Conservation (phyloP, 1,284 basidiomycete genomes). For the Exobasidium cylindrosporum region DNA sequence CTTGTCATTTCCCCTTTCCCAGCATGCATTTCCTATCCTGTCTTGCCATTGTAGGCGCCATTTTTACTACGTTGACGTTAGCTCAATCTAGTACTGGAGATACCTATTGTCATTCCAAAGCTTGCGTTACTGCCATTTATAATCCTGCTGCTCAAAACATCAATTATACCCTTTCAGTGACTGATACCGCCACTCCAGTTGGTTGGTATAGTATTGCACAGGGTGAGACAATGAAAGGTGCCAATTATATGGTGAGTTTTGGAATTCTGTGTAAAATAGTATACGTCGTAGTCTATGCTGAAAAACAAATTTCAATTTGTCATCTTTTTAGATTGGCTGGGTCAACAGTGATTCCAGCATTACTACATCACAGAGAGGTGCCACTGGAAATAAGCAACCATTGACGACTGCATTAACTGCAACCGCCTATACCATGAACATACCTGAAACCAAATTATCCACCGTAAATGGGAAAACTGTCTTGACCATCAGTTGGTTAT, state of each 20-base stretch:
- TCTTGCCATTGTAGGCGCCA: too few relatives aligned
- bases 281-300: too few relatives aligned
- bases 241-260: too few relatives aligned
- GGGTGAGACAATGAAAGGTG: slow-evolving; percentile 6
- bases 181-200: neutral
- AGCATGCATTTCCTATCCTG: neutral
- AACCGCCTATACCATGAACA: neutral
- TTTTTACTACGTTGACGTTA: too few relatives aligned
- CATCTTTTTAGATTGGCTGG: slow-evolving; percentile 11
- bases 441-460: neutral
- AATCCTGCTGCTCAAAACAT: neutral
- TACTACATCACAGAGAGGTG: slow-evolving; percentile 10
- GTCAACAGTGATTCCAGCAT: neutral
- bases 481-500: slow-evolving; percentile 28
- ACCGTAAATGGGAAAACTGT: slow-evolving; percentile 23
- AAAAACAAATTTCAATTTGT: too few relatives aligned
- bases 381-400: neutral
- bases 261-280: too few relatives aligned
- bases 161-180: slow-evolving; percentile 37
- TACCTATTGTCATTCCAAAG: too few relatives aligned
- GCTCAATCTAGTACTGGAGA: too few relatives aligned
- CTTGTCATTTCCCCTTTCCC: too few relatives aligned
- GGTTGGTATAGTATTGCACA: slow-evolving; percentile 11
- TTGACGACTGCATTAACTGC: neutral
- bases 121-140: neutral